Base-by-base conservation (phyloP, 192 early-diverging fungal genomes). In the Backusella macrospora region DNA sequence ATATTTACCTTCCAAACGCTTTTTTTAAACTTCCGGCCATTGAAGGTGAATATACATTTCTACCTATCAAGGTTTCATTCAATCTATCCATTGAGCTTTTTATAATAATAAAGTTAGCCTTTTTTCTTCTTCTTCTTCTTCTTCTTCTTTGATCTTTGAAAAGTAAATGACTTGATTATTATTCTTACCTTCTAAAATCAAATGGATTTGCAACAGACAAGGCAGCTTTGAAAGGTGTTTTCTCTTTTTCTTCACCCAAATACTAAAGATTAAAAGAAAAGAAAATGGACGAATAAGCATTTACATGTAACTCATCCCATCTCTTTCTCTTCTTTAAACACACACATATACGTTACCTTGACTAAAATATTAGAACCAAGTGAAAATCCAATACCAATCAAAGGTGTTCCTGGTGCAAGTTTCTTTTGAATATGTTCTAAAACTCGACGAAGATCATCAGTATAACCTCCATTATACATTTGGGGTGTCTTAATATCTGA, bases 321-420 rank as follows among this genome's bases (percentile, higher is more conserved):
- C 15, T 34, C n/a, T 29, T 8, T 13, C 18, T 8, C 15, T 64
- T 23, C 13, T 66, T 66, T 5, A 55, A 15, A 8, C 29, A 1
- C 29, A 34, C 29, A 39, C 16, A 64, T 64, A 63, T 3, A 16
- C 16, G 6, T 72, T 86, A 85, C 88, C 84, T 97, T 99, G 69
- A 93, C 91, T 48, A 99, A 67, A 46, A 99, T 87, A 73, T 99
- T 99, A 37, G 95, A 87, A 21, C 97, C 97, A 62, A 98, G 83
- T 47, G 92, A 94, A 78, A 92, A 99, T n/a, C 97, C 97, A 69
- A 95, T 84, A 39, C 89, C 93, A 49, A 96, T 77, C 66, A 97
- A 75, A 26, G 92, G 86, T 39, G 93, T 88, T 43, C 80, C 73
- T 0, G 94, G 91, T 7, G 73, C 65, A 68, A 87, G 71, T 48